A percentile compares a stretch with the other conserved stretches of the same genome.
phyloP scores from a whole-genome alignment of 805 yeast species.

The Clavispora vitiphila region DNA sequence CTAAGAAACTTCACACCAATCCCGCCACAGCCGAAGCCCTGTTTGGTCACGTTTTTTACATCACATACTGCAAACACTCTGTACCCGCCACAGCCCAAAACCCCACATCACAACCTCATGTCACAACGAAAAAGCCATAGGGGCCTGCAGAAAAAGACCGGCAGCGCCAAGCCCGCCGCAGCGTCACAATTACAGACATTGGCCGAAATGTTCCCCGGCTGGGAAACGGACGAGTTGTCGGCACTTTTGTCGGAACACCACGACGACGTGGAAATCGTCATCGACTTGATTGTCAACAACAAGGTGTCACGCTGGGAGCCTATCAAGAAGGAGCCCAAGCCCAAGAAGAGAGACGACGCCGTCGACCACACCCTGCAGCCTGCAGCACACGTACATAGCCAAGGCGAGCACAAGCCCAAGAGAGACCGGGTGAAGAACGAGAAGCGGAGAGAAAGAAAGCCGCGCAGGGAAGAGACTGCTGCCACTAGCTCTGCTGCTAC shows the following conservation, averaged over 20 bases:
- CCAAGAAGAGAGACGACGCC: slow-evolving; percentile 34
- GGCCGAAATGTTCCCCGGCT: slow-evolving; percentile 87
- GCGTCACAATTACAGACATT: slow-evolving; percentile 46
- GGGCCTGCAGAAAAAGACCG: slow-evolving; percentile 8
- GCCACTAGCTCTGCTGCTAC: slow-evolving; percentile 6
- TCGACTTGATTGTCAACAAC: slow-evolving; percentile 85
- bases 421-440: slow-evolving; percentile 14
- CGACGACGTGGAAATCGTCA: slow-evolving; percentile 72
- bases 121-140: slow-evolving; percentile 17
- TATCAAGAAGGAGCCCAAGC: slow-evolving; percentile 64
- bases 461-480: slow-evolving; percentile 13
- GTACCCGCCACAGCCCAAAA: neutral
- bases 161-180: slow-evolving; percentile 6
- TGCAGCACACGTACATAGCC: slow-evolving; percentile 6
- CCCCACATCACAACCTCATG: slow-evolving; percentile 6
- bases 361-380: slow-evolving; percentile 2
- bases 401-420: slow-evolving; percentile 4
- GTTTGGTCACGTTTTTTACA: neutral
- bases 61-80: neutral
- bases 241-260: slow-evolving; percentile 68
- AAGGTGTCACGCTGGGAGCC: slow-evolving; percentile 93
- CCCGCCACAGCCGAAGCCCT: neutral
- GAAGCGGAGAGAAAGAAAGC: slow-evolving; percentile 12
- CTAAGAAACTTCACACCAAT: neutral
- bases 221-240: slow-evolving; percentile 81